A percentile compares a stretch with the other conserved stretches of the same genome.
Conservation (phyloP, 225 moss, liverwort and hornwort species). For the Bryum argenteum region DNA sequence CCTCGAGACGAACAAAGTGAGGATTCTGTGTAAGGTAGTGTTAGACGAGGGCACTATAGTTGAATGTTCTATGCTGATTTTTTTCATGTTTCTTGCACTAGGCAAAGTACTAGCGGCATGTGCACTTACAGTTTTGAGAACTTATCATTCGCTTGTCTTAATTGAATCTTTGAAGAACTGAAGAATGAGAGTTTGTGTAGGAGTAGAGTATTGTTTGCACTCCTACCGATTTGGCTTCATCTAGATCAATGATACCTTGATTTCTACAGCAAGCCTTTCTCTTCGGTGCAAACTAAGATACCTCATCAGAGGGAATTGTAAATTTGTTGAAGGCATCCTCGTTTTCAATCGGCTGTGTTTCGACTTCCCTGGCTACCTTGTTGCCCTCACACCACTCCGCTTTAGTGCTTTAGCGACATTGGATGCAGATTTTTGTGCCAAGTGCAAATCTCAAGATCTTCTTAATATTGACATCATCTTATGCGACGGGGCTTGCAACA, state of each 20-base stretch:
- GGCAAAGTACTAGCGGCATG: no score
- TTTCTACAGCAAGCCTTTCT: conserved; percentile 84
- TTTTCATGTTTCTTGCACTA: no score
- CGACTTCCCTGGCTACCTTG: conserved; percentile 6
- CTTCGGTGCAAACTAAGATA: conserved; percentile 49
- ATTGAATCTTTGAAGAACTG: conserved; percentile 4
- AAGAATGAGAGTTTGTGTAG: conserved; percentile 24
- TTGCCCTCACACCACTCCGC: conserved; percentile 9
- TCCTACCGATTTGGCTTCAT: conserved; percentile 88
- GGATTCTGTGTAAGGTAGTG: no score
- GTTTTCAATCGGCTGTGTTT: conserved; percentile 25
- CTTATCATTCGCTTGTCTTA: neutral
- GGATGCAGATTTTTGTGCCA: conserved; percentile 88
- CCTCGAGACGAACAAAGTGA: no score
- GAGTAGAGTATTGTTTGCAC: conserved; percentile 78
- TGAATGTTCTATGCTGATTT: no score
- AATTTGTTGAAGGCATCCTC: conserved; percentile 51
- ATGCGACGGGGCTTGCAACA: conserved; percentile 94
- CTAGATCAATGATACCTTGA: conserved; percentile 96
- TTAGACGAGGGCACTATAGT: no score
- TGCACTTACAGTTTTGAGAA: no score
- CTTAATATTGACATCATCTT: conserved; percentile 90
- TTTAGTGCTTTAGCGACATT: conserved; percentile 28
- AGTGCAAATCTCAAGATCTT: conserved; percentile 88
- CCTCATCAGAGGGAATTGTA: conserved; percentile 54